phyloP scores from a whole-genome alignment of 2,329 filamentous ascomycete genomes.

The Juglanconis sp. region DNA sequence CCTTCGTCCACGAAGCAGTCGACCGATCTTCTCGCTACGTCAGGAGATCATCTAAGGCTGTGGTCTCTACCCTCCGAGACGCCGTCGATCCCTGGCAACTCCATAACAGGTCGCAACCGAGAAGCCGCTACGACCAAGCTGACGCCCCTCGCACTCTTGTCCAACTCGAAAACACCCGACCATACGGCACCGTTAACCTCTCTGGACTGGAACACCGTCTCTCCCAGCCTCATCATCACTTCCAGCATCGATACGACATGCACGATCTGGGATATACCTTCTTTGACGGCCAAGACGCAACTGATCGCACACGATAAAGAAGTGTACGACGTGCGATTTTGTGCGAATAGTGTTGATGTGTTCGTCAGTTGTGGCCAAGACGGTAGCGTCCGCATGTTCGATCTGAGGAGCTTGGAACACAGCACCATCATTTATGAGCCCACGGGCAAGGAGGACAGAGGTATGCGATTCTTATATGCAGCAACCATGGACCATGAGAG shows the following conservation, averaged over 20 bases:
- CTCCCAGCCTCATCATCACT: constrained; percentile 94
- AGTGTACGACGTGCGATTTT: constrained; percentile 97
- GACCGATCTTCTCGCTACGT: constrained; percentile 91
- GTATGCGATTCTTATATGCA: constrained; percentile 40
- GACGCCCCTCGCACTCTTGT: constrained; percentile 86
- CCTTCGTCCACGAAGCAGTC: constrained; percentile 92
- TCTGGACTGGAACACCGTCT: constrained; percentile 96
- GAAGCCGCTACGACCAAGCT: constrained; percentile 69
- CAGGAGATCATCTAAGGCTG: constrained; percentile 86
- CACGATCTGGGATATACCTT: constrained; percentile 99
- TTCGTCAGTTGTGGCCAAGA: constrained; percentile 98
- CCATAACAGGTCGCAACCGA: constrained; percentile 60
- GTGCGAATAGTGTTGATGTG: constrained; percentile 95
- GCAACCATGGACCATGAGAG: neutral
- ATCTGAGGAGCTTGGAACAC: constrained; percentile 91
- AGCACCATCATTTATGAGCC: constrained; percentile 99
- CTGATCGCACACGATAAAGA: constrained; percentile 98
- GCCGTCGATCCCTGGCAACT: constrained; percentile 61
- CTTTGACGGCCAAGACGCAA: constrained; percentile 95
- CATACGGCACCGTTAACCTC: constrained; percentile 96
- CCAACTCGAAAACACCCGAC: constrained; percentile 97
- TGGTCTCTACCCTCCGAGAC: constrained; percentile 82
- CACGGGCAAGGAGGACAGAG: constrained; percentile 75
- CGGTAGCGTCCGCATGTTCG: constrained; percentile 98
- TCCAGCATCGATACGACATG: constrained; percentile 99